Conservation (phyloP, 2,329 filamentous ascomycete genomes). For the Hansfordia pulvinata region DNA sequence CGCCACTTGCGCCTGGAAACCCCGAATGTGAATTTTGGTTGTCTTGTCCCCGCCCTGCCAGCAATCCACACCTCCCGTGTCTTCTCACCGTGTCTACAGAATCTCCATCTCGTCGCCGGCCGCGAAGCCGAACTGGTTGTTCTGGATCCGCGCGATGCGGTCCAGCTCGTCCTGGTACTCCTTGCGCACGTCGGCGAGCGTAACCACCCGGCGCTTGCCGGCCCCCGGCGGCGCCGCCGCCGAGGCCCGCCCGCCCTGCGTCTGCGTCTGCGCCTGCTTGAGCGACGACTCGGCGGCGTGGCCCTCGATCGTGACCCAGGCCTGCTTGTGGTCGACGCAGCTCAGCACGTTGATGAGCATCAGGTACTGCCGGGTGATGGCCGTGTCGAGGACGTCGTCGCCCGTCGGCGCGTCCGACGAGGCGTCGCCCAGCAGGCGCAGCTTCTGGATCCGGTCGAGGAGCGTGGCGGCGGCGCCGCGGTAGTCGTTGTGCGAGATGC, state of each 20-base stretch:
- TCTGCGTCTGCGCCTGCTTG: constrained; percentile 4
- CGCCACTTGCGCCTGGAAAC: no score
- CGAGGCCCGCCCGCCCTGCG: no score
- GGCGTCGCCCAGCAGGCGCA: constrained; percentile 43
- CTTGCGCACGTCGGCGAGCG: constrained; percentile 71
- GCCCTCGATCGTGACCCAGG: constrained; percentile 58
- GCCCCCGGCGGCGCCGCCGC: no score
- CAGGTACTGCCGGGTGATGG: constrained; percentile 66
- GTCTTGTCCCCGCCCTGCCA: no score
- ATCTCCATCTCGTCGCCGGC: constrained; percentile 42
- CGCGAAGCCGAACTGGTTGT: constrained; percentile 73
- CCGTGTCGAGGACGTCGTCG: constrained; percentile 46
- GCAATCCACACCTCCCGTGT: no score
- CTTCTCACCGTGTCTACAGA: constrained; percentile 20
- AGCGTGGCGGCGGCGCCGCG: constrained; percentile 59
- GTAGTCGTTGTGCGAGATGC: constrained; percentile 73
- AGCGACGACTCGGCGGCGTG: constrained; percentile 14
- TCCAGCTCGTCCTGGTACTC: constrained; percentile 88
- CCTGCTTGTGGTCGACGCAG: constrained; percentile 66
- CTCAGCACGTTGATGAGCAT: constrained; percentile 85
- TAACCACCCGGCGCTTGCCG: constrained; percentile 63
- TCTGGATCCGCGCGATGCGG: constrained; percentile 73
- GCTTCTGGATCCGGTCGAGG: constrained; percentile 48
- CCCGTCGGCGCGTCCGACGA: constrained; percentile 35
- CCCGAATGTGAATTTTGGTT: no score